Evolutionary conservation across 2,329 filamentous ascomycete genomes (phyloP).

Genomic region (Ophiostoma tasmaniense): DNA sequence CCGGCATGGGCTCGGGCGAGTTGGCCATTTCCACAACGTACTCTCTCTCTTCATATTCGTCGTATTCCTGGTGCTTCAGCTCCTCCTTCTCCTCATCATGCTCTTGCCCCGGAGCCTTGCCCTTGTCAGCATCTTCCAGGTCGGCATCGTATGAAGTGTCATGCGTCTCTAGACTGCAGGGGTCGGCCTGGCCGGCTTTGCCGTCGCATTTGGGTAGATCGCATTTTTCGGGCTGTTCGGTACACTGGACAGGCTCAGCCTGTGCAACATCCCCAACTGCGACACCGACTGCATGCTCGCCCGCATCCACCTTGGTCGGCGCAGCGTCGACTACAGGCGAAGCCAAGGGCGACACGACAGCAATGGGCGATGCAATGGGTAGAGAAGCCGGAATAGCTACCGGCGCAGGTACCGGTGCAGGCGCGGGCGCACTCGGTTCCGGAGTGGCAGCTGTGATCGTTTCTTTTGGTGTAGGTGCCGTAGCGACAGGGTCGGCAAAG

Average conservation of each 20-base stretch:
- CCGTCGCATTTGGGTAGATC: neutral
- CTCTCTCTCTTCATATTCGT: neutral
- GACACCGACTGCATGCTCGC: neutral
- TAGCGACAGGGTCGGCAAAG: slow-evolving; percentile 35
- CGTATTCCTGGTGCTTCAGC: neutral
- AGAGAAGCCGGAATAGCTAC: neutral
- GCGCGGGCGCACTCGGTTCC: neutral
- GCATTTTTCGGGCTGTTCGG: neutral
- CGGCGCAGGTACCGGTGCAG: neutral
- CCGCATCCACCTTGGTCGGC: neutral
- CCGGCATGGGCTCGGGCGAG: neutral
- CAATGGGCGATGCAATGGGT: neutral
- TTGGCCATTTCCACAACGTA: neutral
- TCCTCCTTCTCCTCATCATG: neutral
- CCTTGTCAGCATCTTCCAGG: neutral
- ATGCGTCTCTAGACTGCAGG: neutral
- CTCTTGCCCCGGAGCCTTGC: neutral
- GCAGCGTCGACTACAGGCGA: neutral
- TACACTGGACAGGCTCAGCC: neutral
- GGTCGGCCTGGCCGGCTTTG: neutral
- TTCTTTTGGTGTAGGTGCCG: neutral
- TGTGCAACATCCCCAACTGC: neutral
- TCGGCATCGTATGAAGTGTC: neutral
- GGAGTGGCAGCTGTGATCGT: neutral
- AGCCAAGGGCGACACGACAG: neutral